Conservation (phyloP, 2,329 filamentous ascomycete genomes). For the Fragosphaeria purpurea region DNA sequence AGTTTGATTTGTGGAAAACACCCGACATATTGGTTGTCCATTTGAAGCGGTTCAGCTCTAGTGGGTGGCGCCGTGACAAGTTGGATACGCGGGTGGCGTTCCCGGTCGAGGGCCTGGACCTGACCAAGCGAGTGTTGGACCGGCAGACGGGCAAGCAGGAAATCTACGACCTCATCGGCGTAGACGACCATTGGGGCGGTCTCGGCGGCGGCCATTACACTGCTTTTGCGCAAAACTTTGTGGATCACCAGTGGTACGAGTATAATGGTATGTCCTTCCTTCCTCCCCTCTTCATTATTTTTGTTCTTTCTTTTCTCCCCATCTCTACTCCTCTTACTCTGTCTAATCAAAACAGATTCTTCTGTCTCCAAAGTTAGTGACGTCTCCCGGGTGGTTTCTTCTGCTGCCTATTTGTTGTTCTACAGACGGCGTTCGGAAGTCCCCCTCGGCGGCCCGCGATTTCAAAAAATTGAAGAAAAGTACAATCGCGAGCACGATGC, state of each 20-base stretch:
- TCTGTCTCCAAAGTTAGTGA: slow-evolving; percentile 54
- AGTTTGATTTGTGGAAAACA: slow-evolving; percentile 92
- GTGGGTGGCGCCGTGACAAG: slow-evolving; percentile 76
- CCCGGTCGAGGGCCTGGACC: slow-evolving; percentile 75
- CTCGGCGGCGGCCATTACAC: slow-evolving; percentile 95
- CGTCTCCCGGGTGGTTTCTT: slow-evolving; percentile 54
- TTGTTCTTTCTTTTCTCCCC: background rate
- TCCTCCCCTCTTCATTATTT: background rate
- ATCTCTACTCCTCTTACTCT: background rate
- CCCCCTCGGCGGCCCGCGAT: slow-evolving; percentile 69
- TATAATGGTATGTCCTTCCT: slow-evolving; percentile 67
- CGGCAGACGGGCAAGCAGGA: slow-evolving; percentile 72
- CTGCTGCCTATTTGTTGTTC: slow-evolving; percentile 85
- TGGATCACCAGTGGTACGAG: slow-evolving; percentile 84
- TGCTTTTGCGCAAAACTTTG: slow-evolving; percentile 85
- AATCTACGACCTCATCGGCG: slow-evolving; percentile 86
- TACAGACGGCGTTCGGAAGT: slow-evolving; percentile 74
- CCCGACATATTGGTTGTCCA: slow-evolving; percentile 94
- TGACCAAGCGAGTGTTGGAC: slow-evolving; percentile 68
- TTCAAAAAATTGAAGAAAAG: slow-evolving; percentile 59
- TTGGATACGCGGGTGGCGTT: slow-evolving; percentile 87
- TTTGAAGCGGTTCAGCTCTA: slow-evolving; percentile 88
- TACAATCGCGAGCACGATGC: slow-evolving; percentile 40
- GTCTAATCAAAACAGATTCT: slow-evolving; percentile 48
- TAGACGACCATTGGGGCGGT: slow-evolving; percentile 92